These are phyloP conservation scores for Curvularia lunata DNA, from an alignment of 2,329 filamentous ascomycete genomes.

Conservation along the genomic window DNA sequence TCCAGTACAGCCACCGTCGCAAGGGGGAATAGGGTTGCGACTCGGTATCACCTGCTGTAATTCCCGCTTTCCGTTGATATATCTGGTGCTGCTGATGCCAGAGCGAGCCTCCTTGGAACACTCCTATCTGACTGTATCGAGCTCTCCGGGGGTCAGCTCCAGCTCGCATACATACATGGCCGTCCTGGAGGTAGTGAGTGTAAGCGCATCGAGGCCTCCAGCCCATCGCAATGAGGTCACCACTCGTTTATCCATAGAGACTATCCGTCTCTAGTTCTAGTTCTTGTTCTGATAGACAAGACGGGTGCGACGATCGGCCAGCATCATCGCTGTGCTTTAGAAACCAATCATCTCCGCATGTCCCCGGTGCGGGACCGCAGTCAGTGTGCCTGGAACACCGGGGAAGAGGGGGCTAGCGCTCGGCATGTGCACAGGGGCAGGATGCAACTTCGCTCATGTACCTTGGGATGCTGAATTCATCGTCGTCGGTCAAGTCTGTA, in stretches of 20 bases:
- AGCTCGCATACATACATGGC: neutral
- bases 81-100: neutral
- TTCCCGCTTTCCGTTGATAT: neutral
- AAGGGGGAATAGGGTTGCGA: neutral
- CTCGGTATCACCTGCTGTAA: neutral
- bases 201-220: neutral
- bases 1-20: slow-evolving; percentile 1
- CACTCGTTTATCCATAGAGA: neutral
- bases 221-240: neutral
- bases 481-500: neutral
- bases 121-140: neutral
- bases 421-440: neutral
- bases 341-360: neutral
- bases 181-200: neutral
- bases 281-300: neutral
- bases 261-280: neutral
- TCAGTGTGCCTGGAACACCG: neutral
- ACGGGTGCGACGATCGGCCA: neutral
- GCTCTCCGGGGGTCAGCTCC: neutral
- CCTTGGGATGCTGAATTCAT: neutral
- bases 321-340: neutral
- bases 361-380: neutral
- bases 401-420: neutral
- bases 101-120: neutral
- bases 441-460: neutral